Conservation (phyloP, 768 basidiomycete species). For the Nevesoporus exiguus region DNA sequence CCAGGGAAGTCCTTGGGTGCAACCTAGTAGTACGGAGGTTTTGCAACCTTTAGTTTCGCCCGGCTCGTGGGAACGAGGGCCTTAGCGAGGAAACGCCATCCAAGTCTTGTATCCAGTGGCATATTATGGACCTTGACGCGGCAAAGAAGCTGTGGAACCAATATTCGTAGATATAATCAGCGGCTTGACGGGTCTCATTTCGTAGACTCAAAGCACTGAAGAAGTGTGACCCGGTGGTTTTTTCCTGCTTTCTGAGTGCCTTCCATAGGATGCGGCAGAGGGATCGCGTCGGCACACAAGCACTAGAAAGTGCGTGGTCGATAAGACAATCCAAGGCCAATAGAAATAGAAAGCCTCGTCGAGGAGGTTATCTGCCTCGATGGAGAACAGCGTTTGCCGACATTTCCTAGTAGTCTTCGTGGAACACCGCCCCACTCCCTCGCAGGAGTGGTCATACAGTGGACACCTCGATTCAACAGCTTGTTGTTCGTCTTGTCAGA, state of each 20-base stretch:
- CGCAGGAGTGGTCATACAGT: neutral
- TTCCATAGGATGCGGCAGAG: neutral
- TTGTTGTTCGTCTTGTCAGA: neutral
- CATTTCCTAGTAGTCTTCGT: neutral
- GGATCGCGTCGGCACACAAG: neutral
- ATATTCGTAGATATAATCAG: neutral
- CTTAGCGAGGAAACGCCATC: neutral
- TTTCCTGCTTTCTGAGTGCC: neutral
- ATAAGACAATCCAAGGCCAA: neutral
- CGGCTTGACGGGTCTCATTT: neutral
- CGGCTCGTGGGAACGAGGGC: neutral
- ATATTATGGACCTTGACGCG: neutral
- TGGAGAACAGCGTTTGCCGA: neutral
- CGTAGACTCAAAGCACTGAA: neutral
- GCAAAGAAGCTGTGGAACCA: neutral
- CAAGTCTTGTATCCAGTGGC: neutral
- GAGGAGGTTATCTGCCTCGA: neutral
- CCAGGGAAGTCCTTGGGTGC: neutral
- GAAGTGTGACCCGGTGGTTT: neutral
- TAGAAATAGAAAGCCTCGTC: neutral
- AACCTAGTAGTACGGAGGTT: neutral
- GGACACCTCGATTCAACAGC: neutral
- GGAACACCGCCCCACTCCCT: neutral
- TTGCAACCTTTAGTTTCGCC: neutral
- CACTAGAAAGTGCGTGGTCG: accelerated